Evolutionary conservation across 495 filamentous ascomycete genomes (phyloP), one percentile per base, ranked within the genome.

Genomic region (Aspergillus hancockii): DNA sequence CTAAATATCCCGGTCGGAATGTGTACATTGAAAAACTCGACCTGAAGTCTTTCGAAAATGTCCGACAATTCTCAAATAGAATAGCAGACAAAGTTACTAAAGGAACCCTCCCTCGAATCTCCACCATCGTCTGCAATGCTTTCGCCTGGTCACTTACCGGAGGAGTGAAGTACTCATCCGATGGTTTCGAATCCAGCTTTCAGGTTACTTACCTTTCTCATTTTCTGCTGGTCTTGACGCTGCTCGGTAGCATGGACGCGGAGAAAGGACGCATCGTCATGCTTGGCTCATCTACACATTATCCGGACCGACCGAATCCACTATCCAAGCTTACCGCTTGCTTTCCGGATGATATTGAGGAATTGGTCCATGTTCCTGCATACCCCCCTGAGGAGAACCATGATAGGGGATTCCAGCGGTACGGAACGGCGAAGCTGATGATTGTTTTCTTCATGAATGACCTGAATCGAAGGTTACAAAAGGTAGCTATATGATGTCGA

Each of bases 171-270:
- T 66, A 73, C 31, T 79, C 76, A 0, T 56, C 38, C 2, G 79
- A 80, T 55, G 71, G 74, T 7, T 71, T 70, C 19, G 80, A 83
- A 58, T 72, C 70, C 34, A 74, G 70, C 16, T 73, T 81, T 16
- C 75, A 79, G 54, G 72, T 81, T 16, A 71, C 67, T 45, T 76
- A 81, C 55, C 58, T 80, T 45, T 67, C 77, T 0, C 77, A 81
- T 53, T 73, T 66, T 16, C 66, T 79, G 1, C 53, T 81, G 28
- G 62, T 80, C 19, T 66, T 80, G 28, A 73, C 70, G 28, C 68
- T 80, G 8, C 67, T 82, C 0, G 71, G 67, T 12, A 75, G 71
- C 59, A 79, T 81, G 65, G 63, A 73, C 18, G 12, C 40, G 9
- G 54, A 57, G 3, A 60, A 69, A 6, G 72, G 78, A 25, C 71